A percentile compares a stretch with the other conserved stretches of the same genome.
Conservation (phyloP, 257 asterid genomes). For the Solanum rostratum region DNA sequence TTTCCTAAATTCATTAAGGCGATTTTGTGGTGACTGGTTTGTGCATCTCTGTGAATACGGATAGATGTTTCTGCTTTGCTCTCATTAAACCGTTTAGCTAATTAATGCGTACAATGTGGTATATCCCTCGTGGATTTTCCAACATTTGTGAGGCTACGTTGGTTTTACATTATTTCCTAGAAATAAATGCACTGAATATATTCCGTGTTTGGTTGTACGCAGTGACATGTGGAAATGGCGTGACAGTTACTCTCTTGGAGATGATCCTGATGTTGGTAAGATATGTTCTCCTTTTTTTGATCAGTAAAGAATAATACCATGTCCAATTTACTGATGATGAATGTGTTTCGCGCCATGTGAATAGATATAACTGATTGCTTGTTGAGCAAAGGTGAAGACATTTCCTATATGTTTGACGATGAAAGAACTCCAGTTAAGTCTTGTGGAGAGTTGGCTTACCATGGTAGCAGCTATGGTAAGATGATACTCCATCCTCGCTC, state of each 20-base stretch:
- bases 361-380: constrained; percentile 41
- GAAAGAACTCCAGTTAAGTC: constrained; percentile 72
- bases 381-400: constrained; percentile 31
- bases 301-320: neutral
- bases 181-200: neutral
- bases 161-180: neutral
- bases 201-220: constrained; percentile 1
- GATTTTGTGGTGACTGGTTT: neutral
- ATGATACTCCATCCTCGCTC: neutral
- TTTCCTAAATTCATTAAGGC: neutral
- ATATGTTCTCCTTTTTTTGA: neutral
- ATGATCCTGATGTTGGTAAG: constrained; percentile 41
- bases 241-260: constrained; percentile 43
- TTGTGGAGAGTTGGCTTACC: constrained; percentile 51
- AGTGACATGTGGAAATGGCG: constrained; percentile 77
- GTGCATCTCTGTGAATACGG: neutral
- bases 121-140: neutral
- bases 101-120: neutral
- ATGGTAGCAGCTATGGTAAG: constrained; percentile 30
- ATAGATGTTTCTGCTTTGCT: neutral
- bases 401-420: constrained; percentile 29
- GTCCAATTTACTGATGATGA: constrained; percentile 3
- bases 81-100: neutral
- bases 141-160: neutral
- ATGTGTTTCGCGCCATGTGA: constrained; percentile 1